phyloP scores from a whole-genome alignment of 441 rosid genomes.

The Pelargonium exstipulatum region DNA sequence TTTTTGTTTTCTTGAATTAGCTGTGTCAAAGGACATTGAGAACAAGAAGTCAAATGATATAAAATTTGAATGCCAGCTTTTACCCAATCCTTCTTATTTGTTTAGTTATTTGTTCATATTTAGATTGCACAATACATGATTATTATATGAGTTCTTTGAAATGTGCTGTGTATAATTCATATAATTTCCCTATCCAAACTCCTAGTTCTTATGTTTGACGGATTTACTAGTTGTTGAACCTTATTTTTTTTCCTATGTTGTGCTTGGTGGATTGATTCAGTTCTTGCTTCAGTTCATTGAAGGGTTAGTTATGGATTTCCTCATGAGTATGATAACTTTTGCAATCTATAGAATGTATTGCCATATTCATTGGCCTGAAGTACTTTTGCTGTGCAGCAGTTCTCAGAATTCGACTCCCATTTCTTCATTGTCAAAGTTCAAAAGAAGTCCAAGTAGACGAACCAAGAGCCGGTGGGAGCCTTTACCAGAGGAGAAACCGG shows the following conservation, averaged over 20 bases:
- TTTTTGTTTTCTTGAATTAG: no score
- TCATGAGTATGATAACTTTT: neutral
- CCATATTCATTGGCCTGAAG: neutral
- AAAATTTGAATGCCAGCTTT: no score
- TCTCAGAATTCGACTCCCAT: constrained; percentile 35
- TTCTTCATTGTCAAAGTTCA: constrained; percentile 39
- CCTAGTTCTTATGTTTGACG: neutral
- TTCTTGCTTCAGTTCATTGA: neutral
- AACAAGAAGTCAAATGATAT: no score
- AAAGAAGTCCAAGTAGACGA: constrained; percentile 70
- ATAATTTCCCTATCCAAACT: neutral
- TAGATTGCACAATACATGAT: neutral
- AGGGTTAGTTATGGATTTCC: neutral
- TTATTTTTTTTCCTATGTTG: neutral
- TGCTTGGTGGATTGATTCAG: neutral
- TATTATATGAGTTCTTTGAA: neutral
- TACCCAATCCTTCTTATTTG: neutral
- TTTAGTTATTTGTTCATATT: constrained; percentile 2
- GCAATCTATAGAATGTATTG: neutral
- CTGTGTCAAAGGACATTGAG: no score
- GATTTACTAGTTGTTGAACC: neutral
- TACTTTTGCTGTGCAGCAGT: constrained; percentile 28
- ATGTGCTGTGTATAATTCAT: neutral
- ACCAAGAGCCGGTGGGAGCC: constrained; percentile 99
- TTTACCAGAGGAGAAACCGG: constrained; percentile 55